These are phyloP conservation scores for Exophiala bonariae DNA, from an alignment of 2,329 filamentous ascomycete genomes.

Conservation along the genomic window DNA sequence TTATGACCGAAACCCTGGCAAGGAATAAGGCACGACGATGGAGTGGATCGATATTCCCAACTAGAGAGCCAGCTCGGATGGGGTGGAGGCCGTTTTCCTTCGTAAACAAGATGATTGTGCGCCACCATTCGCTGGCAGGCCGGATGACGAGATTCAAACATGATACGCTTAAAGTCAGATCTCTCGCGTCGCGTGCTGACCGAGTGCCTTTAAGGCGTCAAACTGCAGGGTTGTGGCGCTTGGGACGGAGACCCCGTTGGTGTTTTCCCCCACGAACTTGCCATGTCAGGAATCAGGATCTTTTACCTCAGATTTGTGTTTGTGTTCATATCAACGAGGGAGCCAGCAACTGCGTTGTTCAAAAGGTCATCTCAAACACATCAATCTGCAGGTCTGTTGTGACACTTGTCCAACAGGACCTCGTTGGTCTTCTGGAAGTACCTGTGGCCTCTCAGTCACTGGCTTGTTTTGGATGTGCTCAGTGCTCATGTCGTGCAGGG, in stretches of 20 bases:
- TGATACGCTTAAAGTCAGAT: conserved; percentile 24
- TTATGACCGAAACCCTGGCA: too few relatives aligned
- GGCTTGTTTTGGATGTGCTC: background rate
- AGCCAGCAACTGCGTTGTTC: too few relatives aligned
- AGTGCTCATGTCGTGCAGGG: conserved; percentile 2
- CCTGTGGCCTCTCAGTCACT: conserved; percentile 10
- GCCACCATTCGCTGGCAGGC: conserved; percentile 16
- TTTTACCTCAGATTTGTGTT: too few relatives aligned
- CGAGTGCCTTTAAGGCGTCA: too few relatives aligned
- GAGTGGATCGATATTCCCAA: background rate
- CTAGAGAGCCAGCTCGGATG: conserved; percentile 7
- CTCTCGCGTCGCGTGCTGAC: conserved; percentile 26
- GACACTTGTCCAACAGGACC: conserved; percentile 10
- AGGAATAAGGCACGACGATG: too few relatives aligned
- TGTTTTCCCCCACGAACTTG: too few relatives aligned
- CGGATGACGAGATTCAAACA: conserved; percentile 21
- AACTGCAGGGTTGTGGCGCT: too few relatives aligned
- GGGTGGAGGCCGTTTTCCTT: conserved; percentile 9
- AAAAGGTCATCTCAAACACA: background rate
- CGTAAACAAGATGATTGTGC: conserved; percentile 5
- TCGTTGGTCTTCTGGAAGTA: conserved; percentile 10
- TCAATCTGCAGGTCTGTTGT: background rate
- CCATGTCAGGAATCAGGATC: too few relatives aligned
- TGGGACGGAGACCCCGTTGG: too few relatives aligned
- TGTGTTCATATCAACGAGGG: too few relatives aligned